A percentile compares a stretch with the other conserved stretches of the same genome.
These are phyloP conservation scores for Chlorella variabilis DNA, from an alignment of 163 green algal genomes.

Conservation along the genomic window DNA sequence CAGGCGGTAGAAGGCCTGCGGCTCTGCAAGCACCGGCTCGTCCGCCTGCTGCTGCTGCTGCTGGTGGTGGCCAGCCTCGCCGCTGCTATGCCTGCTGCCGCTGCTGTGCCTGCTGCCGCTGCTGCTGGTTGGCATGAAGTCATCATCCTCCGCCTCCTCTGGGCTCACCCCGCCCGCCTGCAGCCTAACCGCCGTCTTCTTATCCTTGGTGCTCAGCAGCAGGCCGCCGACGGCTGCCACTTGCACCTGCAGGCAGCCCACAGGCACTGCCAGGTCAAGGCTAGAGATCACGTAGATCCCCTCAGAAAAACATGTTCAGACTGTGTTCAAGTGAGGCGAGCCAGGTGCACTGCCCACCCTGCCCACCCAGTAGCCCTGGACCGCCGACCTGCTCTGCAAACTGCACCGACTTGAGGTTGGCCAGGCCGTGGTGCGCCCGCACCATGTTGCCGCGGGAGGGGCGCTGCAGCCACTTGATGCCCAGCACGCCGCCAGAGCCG, in stretches of 20 bases:
- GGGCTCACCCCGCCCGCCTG: background rate
- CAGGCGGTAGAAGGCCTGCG: conserved; percentile 37
- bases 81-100: background rate
- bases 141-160: conserved; percentile 12
- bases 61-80: background rate
- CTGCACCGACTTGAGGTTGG: conserved; percentile 24
- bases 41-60: background rate
- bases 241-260: conserved; percentile 22
- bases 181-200: conserved; percentile 38
- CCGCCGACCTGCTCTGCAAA: conserved; percentile 39
- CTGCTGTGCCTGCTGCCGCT: background rate
- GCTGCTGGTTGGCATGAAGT: background rate
- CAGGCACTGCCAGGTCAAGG: no score
- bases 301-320: no score
- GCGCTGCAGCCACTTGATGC: conserved; percentile 45
- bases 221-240: conserved; percentile 9
- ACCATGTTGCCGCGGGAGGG: conserved; percentile 46
- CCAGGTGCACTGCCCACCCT: background rate
- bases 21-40: conserved; percentile 26
- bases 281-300: no score
- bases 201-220: conserved; percentile 40
- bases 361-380: background rate
- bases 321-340: no score
- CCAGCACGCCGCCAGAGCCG: background rate
- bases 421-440: conserved; percentile 21